Evolutionary conservation across 495 filamentous ascomycete genomes (phyloP).

Genomic region (Platismatia glauca): DNA sequence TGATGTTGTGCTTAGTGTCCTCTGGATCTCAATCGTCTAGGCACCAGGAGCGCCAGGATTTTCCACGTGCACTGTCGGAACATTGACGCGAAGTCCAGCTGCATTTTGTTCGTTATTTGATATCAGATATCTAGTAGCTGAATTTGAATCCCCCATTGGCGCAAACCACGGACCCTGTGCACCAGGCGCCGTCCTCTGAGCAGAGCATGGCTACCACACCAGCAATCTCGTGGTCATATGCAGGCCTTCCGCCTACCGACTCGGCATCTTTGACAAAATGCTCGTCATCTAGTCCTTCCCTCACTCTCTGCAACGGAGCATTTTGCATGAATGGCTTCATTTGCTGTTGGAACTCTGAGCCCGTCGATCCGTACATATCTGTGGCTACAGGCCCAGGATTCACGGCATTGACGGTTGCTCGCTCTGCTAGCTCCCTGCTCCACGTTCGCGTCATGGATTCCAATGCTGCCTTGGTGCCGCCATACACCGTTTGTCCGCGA

Average conservation of each 20-base stretch:
- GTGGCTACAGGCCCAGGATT: constrained; percentile 84
- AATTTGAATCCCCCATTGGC: constrained; percentile 80
- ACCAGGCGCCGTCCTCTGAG: constrained; percentile 62
- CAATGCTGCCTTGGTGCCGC: constrained; percentile 79
- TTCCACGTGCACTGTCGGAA: not conserved
- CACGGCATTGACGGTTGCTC: constrained; percentile 73
- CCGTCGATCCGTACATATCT: constrained; percentile 58
- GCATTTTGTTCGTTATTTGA: not conserved
- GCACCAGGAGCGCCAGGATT: not conserved
- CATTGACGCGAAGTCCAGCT: not conserved
- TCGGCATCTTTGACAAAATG: constrained; percentile 50
- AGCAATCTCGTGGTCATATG: constrained; percentile 67
- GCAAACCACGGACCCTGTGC: constrained; percentile 76
- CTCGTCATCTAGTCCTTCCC: constrained; percentile 49
- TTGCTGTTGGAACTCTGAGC: constrained; percentile 45
- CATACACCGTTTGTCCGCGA: constrained; percentile 65
- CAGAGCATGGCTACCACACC: constrained; percentile 82
- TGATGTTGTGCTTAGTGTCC: constrained; percentile 84
- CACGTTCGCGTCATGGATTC: constrained; percentile 92
- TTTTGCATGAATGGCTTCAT: constrained; percentile 56
- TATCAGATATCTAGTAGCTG: constrained; percentile 31
- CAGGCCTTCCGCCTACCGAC: constrained; percentile 60
- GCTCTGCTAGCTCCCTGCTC: constrained; percentile 69
- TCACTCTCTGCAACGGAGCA: constrained; percentile 53
- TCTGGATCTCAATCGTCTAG: constrained; percentile 63